Evolutionary conservation across 352 stramenopile genomes (phyloP).

Genomic region (Phytophthora pinifolia): DNA sequence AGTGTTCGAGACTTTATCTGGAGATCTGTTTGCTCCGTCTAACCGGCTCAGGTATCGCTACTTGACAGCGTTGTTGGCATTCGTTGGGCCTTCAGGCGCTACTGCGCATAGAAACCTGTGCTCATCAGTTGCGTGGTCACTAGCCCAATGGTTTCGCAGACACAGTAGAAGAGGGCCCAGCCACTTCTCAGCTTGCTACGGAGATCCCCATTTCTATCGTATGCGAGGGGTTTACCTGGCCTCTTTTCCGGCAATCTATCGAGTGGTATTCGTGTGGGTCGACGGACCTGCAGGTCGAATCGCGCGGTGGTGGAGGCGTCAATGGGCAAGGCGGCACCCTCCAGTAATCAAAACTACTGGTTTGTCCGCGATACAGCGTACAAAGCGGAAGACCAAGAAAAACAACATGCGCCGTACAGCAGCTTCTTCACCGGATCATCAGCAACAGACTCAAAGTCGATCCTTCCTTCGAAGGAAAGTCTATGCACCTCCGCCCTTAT

Average conservation of each 20-base stretch:
- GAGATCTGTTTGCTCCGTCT: slow-evolving; percentile 5
- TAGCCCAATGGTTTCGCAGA: slow-evolving; percentile 24
- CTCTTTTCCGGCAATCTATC: slow-evolving; percentile 40
- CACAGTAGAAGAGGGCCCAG: not conserved
- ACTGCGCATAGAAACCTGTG: slow-evolving; percentile 17
- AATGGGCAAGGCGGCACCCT: slow-evolving; percentile 2
- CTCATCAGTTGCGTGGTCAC: slow-evolving; percentile 29
- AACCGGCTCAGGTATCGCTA: slow-evolving; percentile 29
- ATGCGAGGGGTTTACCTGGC: slow-evolving; percentile 32
- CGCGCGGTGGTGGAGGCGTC: slow-evolving; percentile 33
- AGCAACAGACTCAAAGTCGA: not conserved
- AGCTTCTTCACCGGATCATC: not conserved
- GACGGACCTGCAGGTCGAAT: slow-evolving; percentile 34
- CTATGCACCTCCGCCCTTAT: not conserved
- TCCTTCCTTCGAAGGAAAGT: slow-evolving; percentile 11
- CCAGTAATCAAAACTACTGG: not conserved
- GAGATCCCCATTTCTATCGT: slow-evolving; percentile 32
- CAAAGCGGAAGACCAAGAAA: slow-evolving; percentile 8
- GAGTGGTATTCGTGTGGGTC: slow-evolving; percentile 38
- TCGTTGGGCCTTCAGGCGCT: slow-evolving; percentile 19
- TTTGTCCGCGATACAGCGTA: not conserved
- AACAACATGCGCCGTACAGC: slow-evolving; percentile 1
- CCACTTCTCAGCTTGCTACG: slow-evolving; percentile 13
- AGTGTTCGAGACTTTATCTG: slow-evolving; percentile 1
- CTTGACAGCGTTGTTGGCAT: slow-evolving; percentile 27